A percentile compares a stretch with the other conserved stretches of the same genome.
These are phyloP conservation scores for Fusarium liriodendri DNA, from an alignment of 2,329 filamentous ascomycete species.

Conservation along the genomic window DNA sequence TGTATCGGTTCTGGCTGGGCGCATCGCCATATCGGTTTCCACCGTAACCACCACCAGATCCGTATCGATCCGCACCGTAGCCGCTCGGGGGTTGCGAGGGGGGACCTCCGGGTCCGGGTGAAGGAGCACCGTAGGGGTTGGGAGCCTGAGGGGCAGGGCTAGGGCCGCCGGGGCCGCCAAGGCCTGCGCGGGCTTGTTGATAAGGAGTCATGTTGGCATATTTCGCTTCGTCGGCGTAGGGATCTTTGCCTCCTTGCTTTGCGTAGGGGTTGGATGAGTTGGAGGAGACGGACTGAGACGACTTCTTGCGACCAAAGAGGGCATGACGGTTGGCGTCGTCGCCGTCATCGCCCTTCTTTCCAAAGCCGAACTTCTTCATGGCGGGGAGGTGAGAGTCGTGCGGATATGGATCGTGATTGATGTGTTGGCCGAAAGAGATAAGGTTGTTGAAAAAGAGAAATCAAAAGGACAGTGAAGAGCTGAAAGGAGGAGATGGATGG, in stretches of 20 bases:
- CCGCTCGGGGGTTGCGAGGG: slow-evolving; percentile 50
- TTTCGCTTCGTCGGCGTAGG: slow-evolving; percentile 63
- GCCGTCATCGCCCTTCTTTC: slow-evolving; percentile 64
- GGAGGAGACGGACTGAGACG: slow-evolving; percentile 55
- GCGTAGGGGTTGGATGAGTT: slow-evolving; percentile 67
- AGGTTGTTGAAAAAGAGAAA: not conserved
- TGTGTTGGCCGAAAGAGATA: not conserved
- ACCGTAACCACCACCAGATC: slow-evolving; percentile 61
- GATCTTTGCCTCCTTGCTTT: slow-evolving; percentile 61
- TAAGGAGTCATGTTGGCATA: slow-evolving; percentile 59
- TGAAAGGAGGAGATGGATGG: slow-evolving; percentile 33
- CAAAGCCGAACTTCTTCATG: slow-evolving; percentile 72
- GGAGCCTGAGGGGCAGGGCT: slow-evolving; percentile 43
- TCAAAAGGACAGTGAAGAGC: slow-evolving; percentile 11
- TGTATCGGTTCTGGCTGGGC: slow-evolving; percentile 67
- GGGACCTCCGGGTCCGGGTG: slow-evolving; percentile 33
- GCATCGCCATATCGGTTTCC: slow-evolving; percentile 63
- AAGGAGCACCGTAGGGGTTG: slow-evolving; percentile 37
- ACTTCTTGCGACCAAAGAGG: slow-evolving; percentile 66
- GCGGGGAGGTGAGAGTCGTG: slow-evolving; percentile 3
- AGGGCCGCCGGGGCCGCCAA: slow-evolving; percentile 52
- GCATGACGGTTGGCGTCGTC: slow-evolving; percentile 62
- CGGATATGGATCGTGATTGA: not conserved
- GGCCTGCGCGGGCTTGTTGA: slow-evolving; percentile 55
- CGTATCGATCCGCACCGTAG: slow-evolving; percentile 66